Base-by-base conservation (phyloP, 208 protist genomes). In the Polymyxa betae region DNA sequence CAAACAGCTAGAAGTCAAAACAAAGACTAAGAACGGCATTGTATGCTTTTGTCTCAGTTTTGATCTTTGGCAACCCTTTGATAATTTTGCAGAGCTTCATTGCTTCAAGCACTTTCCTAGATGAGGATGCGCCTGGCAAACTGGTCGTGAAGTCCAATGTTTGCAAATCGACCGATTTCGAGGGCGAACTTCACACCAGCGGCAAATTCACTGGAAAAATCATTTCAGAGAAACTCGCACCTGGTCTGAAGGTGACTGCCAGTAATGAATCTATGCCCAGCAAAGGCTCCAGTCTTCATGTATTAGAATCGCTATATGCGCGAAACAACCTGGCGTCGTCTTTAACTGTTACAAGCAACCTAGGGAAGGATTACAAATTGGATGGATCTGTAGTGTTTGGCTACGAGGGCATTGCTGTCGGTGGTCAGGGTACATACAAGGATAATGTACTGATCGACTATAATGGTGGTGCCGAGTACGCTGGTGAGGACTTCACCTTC, bases 101-200 rank as follows among this genome's bases (percentile, higher is more conserved):
- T 82, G 72, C 72, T 12, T 82, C 72, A 5, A 82, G 72, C 72
- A 45, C 72, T 20, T n/a, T 82, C 12, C 72, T 82, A 5, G 72
- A 82, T 20, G 72, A 82, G 5, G 72, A 82, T 82, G 72, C 40
- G 5, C 72, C 72, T 43, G 72, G 72, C 5, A 82, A 82, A 43
- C n/a, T 82, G 35, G 35, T 82, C 5, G 40, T 82, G 10, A 82
- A 82, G n/a, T 82, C 72, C 5, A 82, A 43, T 5, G 72, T 82
- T n/a, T 82, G n/a, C n/a, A 82, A 82, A n/a, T 5, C 72, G n/a
- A 82, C 72, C n/a, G 72, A 82, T 43, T 35, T 82, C n/a, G 72
- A 82, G 40, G 72, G 72, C 5, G 72, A 82, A 82, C 72, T 82
- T 82, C 72, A 82, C n/a, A 82, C 72, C 16, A 82, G 72, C 72